Evolutionary conservation across 2,329 filamentous ascomycete species (phyloP).

Genomic region (Alternaria arborescens): DNA sequence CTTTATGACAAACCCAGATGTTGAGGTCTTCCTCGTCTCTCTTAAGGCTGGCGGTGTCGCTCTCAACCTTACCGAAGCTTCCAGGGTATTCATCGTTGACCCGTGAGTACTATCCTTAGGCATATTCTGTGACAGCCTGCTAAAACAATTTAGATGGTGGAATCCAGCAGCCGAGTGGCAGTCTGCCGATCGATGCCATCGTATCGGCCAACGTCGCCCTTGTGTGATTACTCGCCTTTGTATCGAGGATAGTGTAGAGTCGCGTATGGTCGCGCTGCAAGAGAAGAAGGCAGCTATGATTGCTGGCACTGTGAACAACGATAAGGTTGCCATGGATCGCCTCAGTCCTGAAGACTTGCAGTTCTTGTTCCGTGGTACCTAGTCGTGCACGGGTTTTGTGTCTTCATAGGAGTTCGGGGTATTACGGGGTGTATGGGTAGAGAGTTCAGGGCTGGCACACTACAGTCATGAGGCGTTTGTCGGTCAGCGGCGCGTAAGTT

Average conservation of each 20-base stretch:
- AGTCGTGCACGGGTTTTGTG: slow-evolving; percentile 15
- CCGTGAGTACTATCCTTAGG: slow-evolving; percentile 68
- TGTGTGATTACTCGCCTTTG: slow-evolving; percentile 94
- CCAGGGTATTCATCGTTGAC: slow-evolving; percentile 93
- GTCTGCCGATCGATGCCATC: slow-evolving; percentile 83
- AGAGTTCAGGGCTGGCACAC: not conserved
- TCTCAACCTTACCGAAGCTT: slow-evolving; percentile 93
- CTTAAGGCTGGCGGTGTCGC: slow-evolving; percentile 96
- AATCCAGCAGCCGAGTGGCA: slow-evolving; percentile 99
- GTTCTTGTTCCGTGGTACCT: slow-evolving; percentile 88
- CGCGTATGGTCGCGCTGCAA: slow-evolving; percentile 91
- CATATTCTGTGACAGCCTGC: slow-evolving; percentile 14
- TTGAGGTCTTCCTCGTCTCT: slow-evolving; percentile 95
- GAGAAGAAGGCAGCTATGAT: slow-evolving; percentile 99
- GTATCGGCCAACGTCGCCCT: slow-evolving; percentile 92
- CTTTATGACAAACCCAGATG: slow-evolving; percentile 94
- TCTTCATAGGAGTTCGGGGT: not conserved
- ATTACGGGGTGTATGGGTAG: not conserved
- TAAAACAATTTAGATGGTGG: slow-evolving; percentile 77
- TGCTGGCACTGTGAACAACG: slow-evolving; percentile 93
- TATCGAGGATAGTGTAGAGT: slow-evolving; percentile 97
- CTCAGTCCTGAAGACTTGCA: slow-evolving; percentile 91
- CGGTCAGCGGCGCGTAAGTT: not conserved
- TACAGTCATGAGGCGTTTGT: slow-evolving; percentile 10
- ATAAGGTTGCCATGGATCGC: slow-evolving; percentile 89